phyloP scores from a whole-genome alignment of 164 flowering plant species.

The Cinnamomum chago region DNA sequence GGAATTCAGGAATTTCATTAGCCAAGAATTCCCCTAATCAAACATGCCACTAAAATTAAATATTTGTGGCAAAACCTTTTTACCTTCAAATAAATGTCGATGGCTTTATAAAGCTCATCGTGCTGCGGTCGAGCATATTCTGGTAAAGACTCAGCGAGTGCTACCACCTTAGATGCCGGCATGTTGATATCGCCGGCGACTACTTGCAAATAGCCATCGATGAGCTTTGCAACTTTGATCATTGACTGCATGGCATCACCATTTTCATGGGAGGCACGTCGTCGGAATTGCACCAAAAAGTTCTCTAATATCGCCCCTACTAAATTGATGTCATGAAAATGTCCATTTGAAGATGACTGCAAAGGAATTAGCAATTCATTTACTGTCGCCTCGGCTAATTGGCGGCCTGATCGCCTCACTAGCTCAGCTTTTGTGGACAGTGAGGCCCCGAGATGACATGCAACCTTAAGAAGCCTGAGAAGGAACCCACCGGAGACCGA shows the following conservation, averaged over 20 bases:
- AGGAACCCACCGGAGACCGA: slow-evolving; percentile 77
- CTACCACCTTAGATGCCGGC: slow-evolving; percentile 48
- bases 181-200: slow-evolving; percentile 53
- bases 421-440: slow-evolving; percentile 61
- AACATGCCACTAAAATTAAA: background rate
- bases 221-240: slow-evolving; percentile 53
- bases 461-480: slow-evolving; percentile 54
- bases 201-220: slow-evolving; percentile 71
- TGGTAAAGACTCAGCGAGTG: slow-evolving; percentile 65
- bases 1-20: background rate
- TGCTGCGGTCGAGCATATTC: slow-evolving; percentile 56
- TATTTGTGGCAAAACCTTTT: background rate
- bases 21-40: background rate
- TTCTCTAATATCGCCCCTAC: slow-evolving; percentile 51
- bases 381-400: slow-evolving; percentile 65
- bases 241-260: slow-evolving; percentile 28
- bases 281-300: slow-evolving; percentile 47
- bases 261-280: slow-evolving; percentile 26
- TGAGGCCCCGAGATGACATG: slow-evolving; percentile 45
- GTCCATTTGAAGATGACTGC: slow-evolving; percentile 22
- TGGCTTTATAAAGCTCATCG: slow-evolving; percentile 79
- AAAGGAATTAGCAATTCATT: slow-evolving; percentile 51
- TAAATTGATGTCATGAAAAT: slow-evolving; percentile 50
- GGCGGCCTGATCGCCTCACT: slow-evolving; percentile 47
- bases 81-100: slow-evolving; percentile 84